Conservation (phyloP, 257 asterid species). For the Capsicum pubescens region DNA sequence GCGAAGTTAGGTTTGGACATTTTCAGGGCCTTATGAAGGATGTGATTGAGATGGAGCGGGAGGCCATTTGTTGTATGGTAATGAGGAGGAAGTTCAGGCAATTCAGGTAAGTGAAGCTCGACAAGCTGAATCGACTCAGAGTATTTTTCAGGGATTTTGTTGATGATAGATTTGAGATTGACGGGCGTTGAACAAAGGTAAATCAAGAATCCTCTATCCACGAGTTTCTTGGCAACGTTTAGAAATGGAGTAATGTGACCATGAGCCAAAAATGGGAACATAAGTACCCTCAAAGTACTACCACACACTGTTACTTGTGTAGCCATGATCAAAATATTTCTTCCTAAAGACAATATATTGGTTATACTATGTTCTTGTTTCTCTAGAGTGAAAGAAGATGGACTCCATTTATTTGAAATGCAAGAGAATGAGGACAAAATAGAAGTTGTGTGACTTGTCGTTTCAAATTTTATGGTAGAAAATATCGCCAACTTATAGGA, state of each 20-base stretch:
- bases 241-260: conserved; percentile 62
- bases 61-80: conserved; percentile 61
- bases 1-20: conserved; percentile 40
- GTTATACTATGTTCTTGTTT: not conserved
- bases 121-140: conserved; percentile 40
- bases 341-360: no score
- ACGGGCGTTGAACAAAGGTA: conserved; percentile 50
- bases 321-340: conserved; percentile 33
- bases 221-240: conserved; percentile 52
- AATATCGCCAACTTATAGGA: not conserved
- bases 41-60: conserved; percentile 50
- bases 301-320: not conserved
- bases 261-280: conserved; percentile 66
- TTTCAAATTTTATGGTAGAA: not conserved
- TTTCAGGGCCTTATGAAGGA: conserved; percentile 42
- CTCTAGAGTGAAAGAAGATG: no score
- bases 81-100: conserved; percentile 52
- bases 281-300: conserved; percentile 33
- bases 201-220: conserved; percentile 32
- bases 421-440: not conserved
- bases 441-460: not conserved
- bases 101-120: conserved; percentile 42
- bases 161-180: conserved; percentile 45
- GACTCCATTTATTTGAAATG: not conserved
- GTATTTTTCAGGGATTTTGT: conserved; percentile 34